Base-by-base conservation (phyloP, 2,329 filamentous ascomycete genomes). In the Xylaria sp. region DNA sequence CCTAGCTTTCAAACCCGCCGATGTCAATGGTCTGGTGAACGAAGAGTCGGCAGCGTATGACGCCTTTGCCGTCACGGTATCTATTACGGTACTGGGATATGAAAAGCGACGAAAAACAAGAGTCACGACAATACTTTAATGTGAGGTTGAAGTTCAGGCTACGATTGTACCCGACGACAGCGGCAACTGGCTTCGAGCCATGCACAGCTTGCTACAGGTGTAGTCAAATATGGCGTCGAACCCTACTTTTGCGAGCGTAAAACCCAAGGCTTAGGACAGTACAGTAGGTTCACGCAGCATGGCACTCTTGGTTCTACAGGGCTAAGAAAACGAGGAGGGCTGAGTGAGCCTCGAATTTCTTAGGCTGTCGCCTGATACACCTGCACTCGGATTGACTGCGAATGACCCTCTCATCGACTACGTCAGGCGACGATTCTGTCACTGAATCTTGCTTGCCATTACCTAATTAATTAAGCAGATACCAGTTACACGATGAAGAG, bases 311-410 rank as follows among this genome's bases (percentile, higher is more conserved):
- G 59, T 54, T 54, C n/a, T 51, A 36, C 57, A 42, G 59, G 31
- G 46, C 59, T 66, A 36, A 40, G 31, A 53, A 53, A 60, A 54
- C 17, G 13, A 56, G 54, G 54, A 65, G 46, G 38, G 63, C 66
- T 63, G 53, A 66, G 48, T 31, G 56, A 66, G 59, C 36, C 59
- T 63, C 63, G 57, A n/a, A 62, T 38, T 54, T n/a, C 26, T 28
- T 33, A 23, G 36, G 20, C 46, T 33, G 28, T 57, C 56, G 58
- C 66, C 20, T 31, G 36, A 51, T 44, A 60, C 36, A 53, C 42
- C 33, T 54, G 13, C 53, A 54, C 54, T 54, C 20, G 42, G 23
- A n/a, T 40, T 31, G 15, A 23, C 15, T 28, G 42, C 31, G 20
- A 63, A 36, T 59, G 11, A 9, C 42, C 33, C 33, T 13, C 28